These are phyloP conservation scores for Aeschynomene evenia DNA, from an alignment of 306 rosid species.

Conservation along the genomic window DNA sequence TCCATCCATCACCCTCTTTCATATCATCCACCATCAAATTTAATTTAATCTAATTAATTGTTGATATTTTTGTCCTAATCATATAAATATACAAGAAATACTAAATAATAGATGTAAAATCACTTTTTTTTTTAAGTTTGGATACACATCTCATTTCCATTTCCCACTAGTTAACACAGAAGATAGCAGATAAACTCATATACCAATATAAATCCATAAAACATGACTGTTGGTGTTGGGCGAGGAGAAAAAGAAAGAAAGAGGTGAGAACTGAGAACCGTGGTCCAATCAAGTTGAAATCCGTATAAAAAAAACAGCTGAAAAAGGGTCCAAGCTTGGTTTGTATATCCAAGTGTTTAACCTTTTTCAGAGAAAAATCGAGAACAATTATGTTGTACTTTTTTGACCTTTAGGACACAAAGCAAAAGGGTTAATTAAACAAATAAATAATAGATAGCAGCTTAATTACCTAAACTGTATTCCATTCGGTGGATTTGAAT, in stretches of 20 bases:
- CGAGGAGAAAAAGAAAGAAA: neutral
- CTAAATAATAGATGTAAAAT: too few species aligned
- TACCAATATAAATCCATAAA: neutral
- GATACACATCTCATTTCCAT: neutral
- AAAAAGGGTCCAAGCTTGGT: neutral
- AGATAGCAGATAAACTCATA: too few species aligned
- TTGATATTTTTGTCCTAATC: neutral
- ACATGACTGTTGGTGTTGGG: slow-evolving; percentile 25
- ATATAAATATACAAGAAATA: too few species aligned
- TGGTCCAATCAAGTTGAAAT: slow-evolving; percentile 25
- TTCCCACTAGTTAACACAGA: too few species aligned
- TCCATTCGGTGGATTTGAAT: neutral
- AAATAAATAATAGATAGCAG: slow-evolving; percentile 1
- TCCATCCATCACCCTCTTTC: too few species aligned
- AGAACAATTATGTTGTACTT: slow-evolving; percentile 10
- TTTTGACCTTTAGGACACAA: slow-evolving; percentile 29
- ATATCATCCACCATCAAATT: slow-evolving; percentile 22
- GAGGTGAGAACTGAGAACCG: too few species aligned
- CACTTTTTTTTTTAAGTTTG: neutral
- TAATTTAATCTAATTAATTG: too few species aligned
- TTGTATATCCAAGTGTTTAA: neutral
- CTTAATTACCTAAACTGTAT: neutral
- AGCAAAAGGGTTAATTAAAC: neutral
- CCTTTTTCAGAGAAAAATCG: neutral
- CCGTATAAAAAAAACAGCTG: neutral